phyloP scores from a whole-genome alignment of 1,139 yeast species.

The Hyphopichia wangnamkhiaoensis region DNA sequence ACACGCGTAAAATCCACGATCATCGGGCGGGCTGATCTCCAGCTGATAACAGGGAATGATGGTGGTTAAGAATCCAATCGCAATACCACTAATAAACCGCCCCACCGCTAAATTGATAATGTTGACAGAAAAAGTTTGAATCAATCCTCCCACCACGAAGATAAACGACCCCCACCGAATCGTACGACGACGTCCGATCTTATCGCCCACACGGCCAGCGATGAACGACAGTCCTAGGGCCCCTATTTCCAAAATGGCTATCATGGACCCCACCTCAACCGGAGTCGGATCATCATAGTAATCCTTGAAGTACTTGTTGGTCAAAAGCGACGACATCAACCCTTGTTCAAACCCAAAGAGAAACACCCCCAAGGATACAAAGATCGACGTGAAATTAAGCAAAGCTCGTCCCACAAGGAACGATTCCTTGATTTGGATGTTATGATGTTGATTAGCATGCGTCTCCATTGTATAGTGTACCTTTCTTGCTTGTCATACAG shows the following conservation, averaged over 20 bases:
- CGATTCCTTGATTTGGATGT: slow-evolving; percentile 39
- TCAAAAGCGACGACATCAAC: slow-evolving; percentile 58
- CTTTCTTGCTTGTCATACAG: too few relatives aligned
- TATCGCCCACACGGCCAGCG: slow-evolving; percentile 79
- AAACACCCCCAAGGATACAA: slow-evolving; percentile 60
- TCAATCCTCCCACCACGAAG: slow-evolving; percentile 76
- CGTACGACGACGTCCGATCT: slow-evolving; percentile 76
- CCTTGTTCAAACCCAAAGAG: slow-evolving; percentile 68
- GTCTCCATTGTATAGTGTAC: too few relatives aligned
- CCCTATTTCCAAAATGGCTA: slow-evolving; percentile 64
- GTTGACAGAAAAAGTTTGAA: slow-evolving; percentile 60
- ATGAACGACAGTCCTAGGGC: slow-evolving; percentile 76
- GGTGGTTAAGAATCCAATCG: slow-evolving; percentile 88
- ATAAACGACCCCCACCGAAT: slow-evolving; percentile 80
- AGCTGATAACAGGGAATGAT: slow-evolving; percentile 94
- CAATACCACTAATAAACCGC: slow-evolving; percentile 79
- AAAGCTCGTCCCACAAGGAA: slow-evolving; percentile 54
- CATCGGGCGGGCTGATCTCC: slow-evolving; percentile 87
- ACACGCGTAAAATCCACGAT: slow-evolving; percentile 86
- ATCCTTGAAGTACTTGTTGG: slow-evolving; percentile 69
- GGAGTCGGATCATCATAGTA: slow-evolving; percentile 70
- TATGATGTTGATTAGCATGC: slow-evolving; percentile 21
- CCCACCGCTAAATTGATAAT: slow-evolving; percentile 61
- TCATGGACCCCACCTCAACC: slow-evolving; percentile 51
- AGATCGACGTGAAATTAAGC: slow-evolving; percentile 57